These are phyloP conservation scores for Asterochloris erici DNA, from an alignment of 139 green algal species.

Conservation along the genomic window DNA sequence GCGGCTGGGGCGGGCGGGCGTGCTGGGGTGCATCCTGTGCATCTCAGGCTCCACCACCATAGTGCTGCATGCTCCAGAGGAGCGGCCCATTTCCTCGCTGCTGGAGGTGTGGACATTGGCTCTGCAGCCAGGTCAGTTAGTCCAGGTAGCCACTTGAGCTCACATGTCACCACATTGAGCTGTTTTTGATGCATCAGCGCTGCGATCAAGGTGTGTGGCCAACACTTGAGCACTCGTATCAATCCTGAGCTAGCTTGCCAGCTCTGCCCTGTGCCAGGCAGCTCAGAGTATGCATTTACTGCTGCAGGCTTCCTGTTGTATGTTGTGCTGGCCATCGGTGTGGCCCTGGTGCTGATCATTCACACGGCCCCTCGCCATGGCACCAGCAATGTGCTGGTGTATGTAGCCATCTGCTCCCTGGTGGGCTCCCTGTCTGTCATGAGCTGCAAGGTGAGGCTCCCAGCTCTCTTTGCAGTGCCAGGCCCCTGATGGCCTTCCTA, in stretches of 20 bases:
- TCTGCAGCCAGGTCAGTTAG: conserved; percentile 67
- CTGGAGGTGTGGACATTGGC: conserved; percentile 82
- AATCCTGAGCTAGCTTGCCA: neutral
- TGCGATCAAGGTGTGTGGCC: too few relatives aligned
- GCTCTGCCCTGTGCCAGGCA: neutral
- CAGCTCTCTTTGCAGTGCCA: neutral
- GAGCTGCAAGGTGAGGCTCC: conserved; percentile 81
- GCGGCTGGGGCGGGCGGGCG: conserved; percentile 90
- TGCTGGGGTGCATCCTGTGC: conserved; percentile 90
- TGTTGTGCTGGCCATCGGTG: conserved; percentile 39
- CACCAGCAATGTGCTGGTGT: conserved; percentile 84
- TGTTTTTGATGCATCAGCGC: neutral
- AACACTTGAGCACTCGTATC: too few relatives aligned
- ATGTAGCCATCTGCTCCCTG: conserved; percentile 93
- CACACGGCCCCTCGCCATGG: conserved; percentile 60
- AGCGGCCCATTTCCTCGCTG: conserved; percentile 70
- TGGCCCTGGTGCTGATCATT: conserved; percentile 63
- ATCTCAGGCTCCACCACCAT: conserved; percentile 86
- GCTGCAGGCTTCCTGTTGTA: conserved; percentile 86
- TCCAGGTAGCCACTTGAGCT: neutral
- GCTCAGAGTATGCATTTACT: neutral
- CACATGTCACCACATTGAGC: neutral
- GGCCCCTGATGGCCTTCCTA: neutral
- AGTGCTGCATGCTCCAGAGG: conserved; percentile 89
- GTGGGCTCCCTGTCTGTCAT: conserved; percentile 91